phyloP scores from a whole-genome alignment of 2,329 filamentous ascomycete genomes.

The Chrysoporthe deuterocubensis region DNA sequence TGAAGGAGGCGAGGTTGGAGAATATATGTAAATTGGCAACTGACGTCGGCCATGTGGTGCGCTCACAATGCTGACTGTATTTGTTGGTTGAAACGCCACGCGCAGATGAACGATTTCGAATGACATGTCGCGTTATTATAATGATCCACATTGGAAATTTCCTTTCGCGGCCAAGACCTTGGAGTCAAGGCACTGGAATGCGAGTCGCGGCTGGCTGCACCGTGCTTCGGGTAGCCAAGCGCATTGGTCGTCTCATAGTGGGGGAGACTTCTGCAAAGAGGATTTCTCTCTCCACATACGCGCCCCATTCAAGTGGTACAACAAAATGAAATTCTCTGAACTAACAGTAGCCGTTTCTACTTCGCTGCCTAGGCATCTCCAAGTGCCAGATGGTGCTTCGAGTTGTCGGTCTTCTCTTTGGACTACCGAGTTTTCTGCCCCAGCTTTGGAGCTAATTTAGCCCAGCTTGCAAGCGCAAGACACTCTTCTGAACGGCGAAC shows the following conservation, averaged over 20 bases:
- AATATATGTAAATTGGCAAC: neutral
- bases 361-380: too few species aligned
- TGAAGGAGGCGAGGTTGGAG: neutral
- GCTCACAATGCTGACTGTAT: neutral
- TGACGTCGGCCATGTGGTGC: neutral
- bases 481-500: too few species aligned
- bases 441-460: too few species aligned
- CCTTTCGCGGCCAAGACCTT: too few species aligned
- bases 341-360: too few species aligned
- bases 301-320: too few species aligned
- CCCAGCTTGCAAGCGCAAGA: too few species aligned
- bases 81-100: neutral
- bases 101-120: neutral
- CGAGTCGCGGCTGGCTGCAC: neutral
- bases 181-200: neutral
- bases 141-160: neutral
- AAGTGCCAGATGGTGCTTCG: too few species aligned
- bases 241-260: neutral
- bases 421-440: too few species aligned
- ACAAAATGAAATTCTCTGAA: too few species aligned
- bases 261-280: neutral
- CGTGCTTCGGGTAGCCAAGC: neutral
- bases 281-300: neutral
- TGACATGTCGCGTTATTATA: neutral
- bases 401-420: too few species aligned